phyloP scores from a whole-genome alignment of 805 yeast genomes.

The Metschnikowia gelsemii region DNA sequence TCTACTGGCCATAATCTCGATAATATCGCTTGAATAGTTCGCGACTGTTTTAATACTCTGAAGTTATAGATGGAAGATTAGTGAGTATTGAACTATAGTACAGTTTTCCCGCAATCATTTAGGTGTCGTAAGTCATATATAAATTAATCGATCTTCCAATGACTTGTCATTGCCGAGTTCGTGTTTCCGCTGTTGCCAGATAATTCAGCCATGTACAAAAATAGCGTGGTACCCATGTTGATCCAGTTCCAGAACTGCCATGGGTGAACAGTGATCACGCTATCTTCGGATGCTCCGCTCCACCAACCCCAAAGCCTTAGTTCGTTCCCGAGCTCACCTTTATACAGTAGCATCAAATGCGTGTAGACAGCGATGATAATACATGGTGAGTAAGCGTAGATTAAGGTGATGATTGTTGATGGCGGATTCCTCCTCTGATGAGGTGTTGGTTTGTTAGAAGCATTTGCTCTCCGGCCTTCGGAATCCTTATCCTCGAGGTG shows the following conservation, averaged over 20 bases:
- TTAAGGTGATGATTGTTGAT: slow-evolving; percentile 49
- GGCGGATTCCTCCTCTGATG: slow-evolving; percentile 10
- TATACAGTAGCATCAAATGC: slow-evolving; percentile 86
- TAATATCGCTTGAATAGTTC: slow-evolving; percentile 11
- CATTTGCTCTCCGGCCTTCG: slow-evolving; percentile 4
- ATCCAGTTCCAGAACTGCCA: slow-evolving; percentile 98
- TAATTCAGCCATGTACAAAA: slow-evolving; percentile 79
- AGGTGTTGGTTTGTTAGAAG: neutral
- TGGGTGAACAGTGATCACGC: slow-evolving; percentile 51
- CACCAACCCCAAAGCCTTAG: slow-evolving; percentile 59
- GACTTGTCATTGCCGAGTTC: slow-evolving; percentile 40
- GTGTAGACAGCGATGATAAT: slow-evolving; percentile 93
- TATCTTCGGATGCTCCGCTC: slow-evolving; percentile 26
- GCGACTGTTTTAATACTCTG: neutral
- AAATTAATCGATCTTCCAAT: slow-evolving; percentile 44
- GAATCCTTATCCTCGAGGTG: slow-evolving; percentile 8
- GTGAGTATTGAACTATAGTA: slow-evolving; percentile 4
- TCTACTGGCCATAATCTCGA: slow-evolving; percentile 8
- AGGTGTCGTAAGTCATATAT: slow-evolving; percentile 3
- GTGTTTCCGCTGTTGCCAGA: slow-evolving; percentile 38
- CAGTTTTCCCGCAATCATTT: slow-evolving; percentile 4
- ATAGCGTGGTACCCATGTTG: slow-evolving; percentile 76
- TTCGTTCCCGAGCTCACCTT: slow-evolving; percentile 68
- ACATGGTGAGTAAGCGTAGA: slow-evolving; percentile 91
- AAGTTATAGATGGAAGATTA: neutral